Percentiles rank a stretch among this genome's conserved stretches.
Conservation (phyloP, 1,284 basidiomycete species). For the Cryptococcus sp. region DNA sequence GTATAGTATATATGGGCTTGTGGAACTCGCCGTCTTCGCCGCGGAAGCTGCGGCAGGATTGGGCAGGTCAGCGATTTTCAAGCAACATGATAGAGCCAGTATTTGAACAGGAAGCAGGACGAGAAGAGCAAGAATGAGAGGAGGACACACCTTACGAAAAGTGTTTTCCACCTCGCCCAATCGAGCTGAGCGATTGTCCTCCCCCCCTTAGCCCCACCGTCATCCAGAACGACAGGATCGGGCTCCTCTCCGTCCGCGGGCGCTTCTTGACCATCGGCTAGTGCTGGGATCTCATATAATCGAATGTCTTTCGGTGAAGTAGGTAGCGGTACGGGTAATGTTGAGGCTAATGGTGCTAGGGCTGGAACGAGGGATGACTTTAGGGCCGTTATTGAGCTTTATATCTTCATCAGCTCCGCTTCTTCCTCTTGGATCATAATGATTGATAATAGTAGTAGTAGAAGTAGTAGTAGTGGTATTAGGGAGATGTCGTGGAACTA, state of each 20-base stretch:
- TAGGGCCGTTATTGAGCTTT: constrained; percentile 15
- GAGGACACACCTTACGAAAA: constrained; percentile 42
- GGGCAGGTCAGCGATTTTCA: neutral
- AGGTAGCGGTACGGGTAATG: constrained; percentile 21
- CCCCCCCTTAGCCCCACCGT: constrained; percentile 12
- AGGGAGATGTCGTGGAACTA: neutral
- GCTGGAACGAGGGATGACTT: neutral
- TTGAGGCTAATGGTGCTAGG: constrained; percentile 16
- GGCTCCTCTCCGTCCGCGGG: constrained; percentile 3
- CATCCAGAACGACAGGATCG: constrained; percentile 13
- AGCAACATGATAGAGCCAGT: neutral
- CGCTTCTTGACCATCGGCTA: constrained; percentile 26
- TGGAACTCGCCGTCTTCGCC: constrained; percentile 32
- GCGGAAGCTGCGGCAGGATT: constrained; percentile 28
- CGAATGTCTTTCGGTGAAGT: constrained; percentile 25
- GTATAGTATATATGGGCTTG: constrained; percentile 39
- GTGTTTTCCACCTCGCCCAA: constrained; percentile 44
- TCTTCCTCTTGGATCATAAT: too few relatives aligned
- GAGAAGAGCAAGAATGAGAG: too few relatives aligned
- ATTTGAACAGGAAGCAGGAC: neutral
- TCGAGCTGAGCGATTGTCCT: constrained; percentile 25
- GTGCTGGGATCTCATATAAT: constrained; percentile 35
- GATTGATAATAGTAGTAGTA: too few relatives aligned
- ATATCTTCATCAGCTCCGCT: too few relatives aligned
- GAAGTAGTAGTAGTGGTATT: too few relatives aligned